Evolutionary conservation across 2,329 filamentous ascomycete species (phyloP).

Genomic region (Cladosporium sp.): DNA sequence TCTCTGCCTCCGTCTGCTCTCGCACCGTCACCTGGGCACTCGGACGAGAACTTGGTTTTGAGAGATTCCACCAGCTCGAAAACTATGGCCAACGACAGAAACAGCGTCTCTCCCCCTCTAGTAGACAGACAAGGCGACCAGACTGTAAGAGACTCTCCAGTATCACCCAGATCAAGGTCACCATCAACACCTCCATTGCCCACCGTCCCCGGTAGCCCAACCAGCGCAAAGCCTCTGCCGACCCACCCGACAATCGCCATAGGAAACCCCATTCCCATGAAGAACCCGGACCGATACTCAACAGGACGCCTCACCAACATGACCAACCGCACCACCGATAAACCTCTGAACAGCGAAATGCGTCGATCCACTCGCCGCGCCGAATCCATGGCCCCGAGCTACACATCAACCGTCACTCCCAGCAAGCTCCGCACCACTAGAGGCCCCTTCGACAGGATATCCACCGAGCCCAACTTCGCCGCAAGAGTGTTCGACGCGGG

Average conservation of each 20-base stretch:
- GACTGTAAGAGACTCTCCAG: slow-evolving; percentile 8
- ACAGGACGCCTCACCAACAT: slow-evolving; percentile 1
- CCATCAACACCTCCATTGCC: slow-evolving; percentile 3
- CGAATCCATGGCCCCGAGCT: slow-evolving; percentile 7
- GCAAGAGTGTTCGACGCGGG: slow-evolving; percentile 21
- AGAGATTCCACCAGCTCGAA: background rate
- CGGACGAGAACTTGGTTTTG: background rate
- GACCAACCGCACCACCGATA: background rate
- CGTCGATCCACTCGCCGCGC: slow-evolving; percentile 8
- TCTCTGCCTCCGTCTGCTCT: background rate
- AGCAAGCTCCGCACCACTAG: background rate
- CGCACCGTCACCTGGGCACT: background rate
- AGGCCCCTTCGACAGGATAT: slow-evolving; percentile 8
- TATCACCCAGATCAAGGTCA: slow-evolving; percentile 5
- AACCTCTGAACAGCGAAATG: background rate
- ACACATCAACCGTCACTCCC: slow-evolving; percentile 5
- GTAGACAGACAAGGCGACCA: background rate
- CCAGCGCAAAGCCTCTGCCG: slow-evolving; percentile 8
- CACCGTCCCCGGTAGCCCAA: slow-evolving; percentile 6
- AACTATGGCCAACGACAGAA: background rate
- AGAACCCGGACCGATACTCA: slow-evolving; percentile 5
- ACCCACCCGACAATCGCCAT: background rate
- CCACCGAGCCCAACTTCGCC: slow-evolving; percentile 17
- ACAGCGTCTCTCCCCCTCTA: slow-evolving; percentile 2
- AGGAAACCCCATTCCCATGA: background rate